Evolutionary conservation across 1,284 basidiomycete genomes (phyloP).

Genomic region (Gymnopus androsaceus): DNA sequence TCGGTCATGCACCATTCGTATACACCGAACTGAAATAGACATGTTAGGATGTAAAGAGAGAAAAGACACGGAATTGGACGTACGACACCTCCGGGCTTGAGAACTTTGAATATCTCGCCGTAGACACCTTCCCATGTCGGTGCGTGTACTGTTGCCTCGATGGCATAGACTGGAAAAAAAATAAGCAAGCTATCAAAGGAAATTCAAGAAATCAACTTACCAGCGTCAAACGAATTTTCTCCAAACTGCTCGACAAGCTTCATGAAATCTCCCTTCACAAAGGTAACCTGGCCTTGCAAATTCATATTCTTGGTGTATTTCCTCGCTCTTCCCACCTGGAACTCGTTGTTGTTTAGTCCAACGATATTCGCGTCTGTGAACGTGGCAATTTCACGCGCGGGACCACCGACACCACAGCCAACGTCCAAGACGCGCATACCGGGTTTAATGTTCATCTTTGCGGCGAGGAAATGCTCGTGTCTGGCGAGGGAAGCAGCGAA

Average conservation of each 20-base stretch:
- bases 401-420: slow-evolving; percentile 97
- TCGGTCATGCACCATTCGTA: slow-evolving; percentile 99
- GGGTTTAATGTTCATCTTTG: slow-evolving; percentile 79
- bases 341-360: slow-evolving; percentile 97
- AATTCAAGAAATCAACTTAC: slow-evolving; percentile 42
- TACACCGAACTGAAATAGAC: slow-evolving; percentile 76
- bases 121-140: slow-evolving; percentile 97
- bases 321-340: slow-evolving; percentile 86
- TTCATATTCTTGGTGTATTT: slow-evolving; percentile 84
- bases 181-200: slow-evolving; percentile 2
- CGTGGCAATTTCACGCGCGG: slow-evolving; percentile 91
- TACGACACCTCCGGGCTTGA: slow-evolving; percentile 96
- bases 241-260: slow-evolving; percentile 92
- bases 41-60: background rate
- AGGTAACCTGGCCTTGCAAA: slow-evolving; percentile 77
- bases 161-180: slow-evolving; percentile 77
- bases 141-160: slow-evolving; percentile 97
- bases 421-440: slow-evolving; percentile 98
- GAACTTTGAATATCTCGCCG: slow-evolving; percentile 88
- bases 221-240: slow-evolving; percentile 92
- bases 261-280: slow-evolving; percentile 96
- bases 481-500: slow-evolving; percentile 86
- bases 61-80: slow-evolving; percentile 35
- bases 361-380: slow-evolving; percentile 88
- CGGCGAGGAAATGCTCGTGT: slow-evolving; percentile 97